A percentile compares a stretch with the other conserved stretches of the same genome.
Conservation (phyloP, 805 yeast species). For the Metschnikowia lunata region DNA sequence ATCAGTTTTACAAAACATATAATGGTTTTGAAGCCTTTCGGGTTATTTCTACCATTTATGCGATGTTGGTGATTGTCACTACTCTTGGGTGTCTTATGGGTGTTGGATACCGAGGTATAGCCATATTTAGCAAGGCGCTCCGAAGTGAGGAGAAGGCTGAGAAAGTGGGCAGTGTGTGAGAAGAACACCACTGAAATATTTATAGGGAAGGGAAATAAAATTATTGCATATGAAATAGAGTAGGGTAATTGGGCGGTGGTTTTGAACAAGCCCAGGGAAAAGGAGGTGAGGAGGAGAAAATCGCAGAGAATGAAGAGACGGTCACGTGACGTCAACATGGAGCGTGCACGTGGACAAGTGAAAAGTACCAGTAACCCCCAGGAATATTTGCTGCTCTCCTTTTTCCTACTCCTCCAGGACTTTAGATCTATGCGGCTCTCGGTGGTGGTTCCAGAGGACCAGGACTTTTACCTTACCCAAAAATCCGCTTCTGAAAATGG, state of each 20-base stretch:
- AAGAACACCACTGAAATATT: too few species aligned
- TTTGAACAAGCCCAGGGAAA: too few species aligned
- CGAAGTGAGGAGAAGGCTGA: background rate
- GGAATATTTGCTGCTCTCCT: too few species aligned
- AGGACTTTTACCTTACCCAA: too few species aligned
- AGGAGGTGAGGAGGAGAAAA: too few species aligned
- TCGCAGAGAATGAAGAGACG: too few species aligned
- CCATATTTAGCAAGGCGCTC: conserved; percentile 4
- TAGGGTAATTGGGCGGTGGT: background rate
- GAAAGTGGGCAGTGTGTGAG: background rate
- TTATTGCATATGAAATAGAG: background rate
- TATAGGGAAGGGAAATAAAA: background rate
- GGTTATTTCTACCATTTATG: conserved; percentile 60
- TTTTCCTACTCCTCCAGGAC: too few species aligned
- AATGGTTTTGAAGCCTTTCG: conserved; percentile 51
- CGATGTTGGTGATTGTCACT: conserved; percentile 45
- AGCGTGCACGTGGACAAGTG: too few species aligned
- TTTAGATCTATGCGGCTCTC: conserved; percentile 4
- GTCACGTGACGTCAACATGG: too few species aligned
- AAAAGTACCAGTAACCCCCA: too few species aligned
- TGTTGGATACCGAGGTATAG: conserved; percentile 18
- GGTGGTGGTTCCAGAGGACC: conserved; percentile 9
- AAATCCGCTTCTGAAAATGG: too few species aligned
- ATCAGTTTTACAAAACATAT: conserved; percentile 37
- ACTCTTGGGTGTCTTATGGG: conserved; percentile 34